phyloP scores from a whole-genome alignment of 2,329 filamentous ascomycete genomes.

The Alternaria sp. region DNA sequence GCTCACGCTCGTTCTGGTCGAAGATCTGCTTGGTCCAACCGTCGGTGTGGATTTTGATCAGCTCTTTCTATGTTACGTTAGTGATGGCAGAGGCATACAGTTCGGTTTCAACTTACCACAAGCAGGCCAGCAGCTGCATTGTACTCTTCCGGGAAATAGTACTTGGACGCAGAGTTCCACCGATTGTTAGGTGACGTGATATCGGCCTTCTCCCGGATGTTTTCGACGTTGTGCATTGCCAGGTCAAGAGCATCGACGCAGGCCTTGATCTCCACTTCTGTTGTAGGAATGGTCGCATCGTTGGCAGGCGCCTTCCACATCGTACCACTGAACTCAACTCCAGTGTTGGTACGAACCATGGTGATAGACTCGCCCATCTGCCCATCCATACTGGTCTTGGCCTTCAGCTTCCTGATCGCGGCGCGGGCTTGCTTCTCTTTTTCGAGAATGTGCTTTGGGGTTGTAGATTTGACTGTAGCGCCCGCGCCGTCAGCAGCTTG shows the following conservation, averaged over 20 bases:
- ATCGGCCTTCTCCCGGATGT: constrained; percentile 1
- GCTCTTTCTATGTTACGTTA: neutral
- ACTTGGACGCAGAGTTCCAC: constrained; percentile 2
- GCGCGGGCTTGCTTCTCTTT: neutral
- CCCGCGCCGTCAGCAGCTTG: neutral
- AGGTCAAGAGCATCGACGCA: neutral
- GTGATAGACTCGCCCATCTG: neutral
- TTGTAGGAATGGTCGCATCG: constrained; percentile 1
- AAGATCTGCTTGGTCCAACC: neutral
- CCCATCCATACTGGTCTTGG: neutral
- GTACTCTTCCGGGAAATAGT: constrained; percentile 2
- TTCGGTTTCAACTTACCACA: neutral
- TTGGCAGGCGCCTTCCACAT: neutral
- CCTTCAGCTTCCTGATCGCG: neutral
- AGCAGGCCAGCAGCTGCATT: constrained; percentile 4
- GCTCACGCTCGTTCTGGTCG: constrained; percentile 2
- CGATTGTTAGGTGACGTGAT: constrained; percentile 2
- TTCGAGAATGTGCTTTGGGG: neutral
- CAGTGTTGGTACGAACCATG: neutral
- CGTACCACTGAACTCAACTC: neutral
- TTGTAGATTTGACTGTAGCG: neutral
- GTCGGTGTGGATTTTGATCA: constrained; percentile 11
- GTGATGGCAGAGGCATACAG: neutral
- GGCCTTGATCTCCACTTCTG: neutral
- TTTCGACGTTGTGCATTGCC: constrained; percentile 12